phyloP scores from a whole-genome alignment of 2,329 filamentous ascomycete genomes.

The Kalaharituber pfeilii region DNA sequence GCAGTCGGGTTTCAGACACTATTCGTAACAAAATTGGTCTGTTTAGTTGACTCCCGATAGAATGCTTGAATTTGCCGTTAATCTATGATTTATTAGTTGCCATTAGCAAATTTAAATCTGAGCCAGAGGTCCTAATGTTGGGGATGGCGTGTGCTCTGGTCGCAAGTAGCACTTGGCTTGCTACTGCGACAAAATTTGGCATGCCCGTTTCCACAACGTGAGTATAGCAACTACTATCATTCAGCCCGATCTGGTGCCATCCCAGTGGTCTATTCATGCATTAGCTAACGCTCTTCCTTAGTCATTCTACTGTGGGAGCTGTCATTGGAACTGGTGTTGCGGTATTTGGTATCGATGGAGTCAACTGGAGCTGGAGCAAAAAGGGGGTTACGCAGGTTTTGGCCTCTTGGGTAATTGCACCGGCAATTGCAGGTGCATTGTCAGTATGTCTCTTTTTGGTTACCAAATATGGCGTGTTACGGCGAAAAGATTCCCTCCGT shows the following conservation, averaged over 20 bases:
- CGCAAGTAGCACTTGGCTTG: slow-evolving; percentile 33
- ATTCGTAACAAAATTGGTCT: slow-evolving; percentile 48
- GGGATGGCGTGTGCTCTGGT: slow-evolving; percentile 38
- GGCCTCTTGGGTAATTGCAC: slow-evolving; percentile 43
- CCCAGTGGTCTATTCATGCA: no score
- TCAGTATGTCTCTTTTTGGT: slow-evolving; percentile 37
- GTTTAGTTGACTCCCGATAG: no score
- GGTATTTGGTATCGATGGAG: slow-evolving; percentile 29
- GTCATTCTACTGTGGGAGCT: slow-evolving; percentile 24
- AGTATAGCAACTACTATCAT: neutral
- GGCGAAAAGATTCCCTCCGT: slow-evolving; percentile 35
- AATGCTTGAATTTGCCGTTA: neutral
- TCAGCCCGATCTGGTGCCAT: neutral
- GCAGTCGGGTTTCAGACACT: slow-evolving; percentile 50
- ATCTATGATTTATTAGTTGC: neutral
- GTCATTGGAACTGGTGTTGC: slow-evolving; percentile 30
- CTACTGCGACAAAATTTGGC: slow-evolving; percentile 33
- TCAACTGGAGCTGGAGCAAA: slow-evolving; percentile 38
- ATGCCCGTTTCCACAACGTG: slow-evolving; percentile 39
- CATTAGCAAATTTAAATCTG: slow-evolving; percentile 28
- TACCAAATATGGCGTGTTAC: slow-evolving; percentile 39
- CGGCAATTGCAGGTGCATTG: slow-evolving; percentile 36
- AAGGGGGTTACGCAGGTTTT: slow-evolving; percentile 41
- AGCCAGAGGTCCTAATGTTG: slow-evolving; percentile 34
- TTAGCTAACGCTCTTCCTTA: no score